These are phyloP conservation scores for Sordaria brevicollis DNA, from an alignment of 495 filamentous ascomycete genomes.

Conservation along the genomic window DNA sequence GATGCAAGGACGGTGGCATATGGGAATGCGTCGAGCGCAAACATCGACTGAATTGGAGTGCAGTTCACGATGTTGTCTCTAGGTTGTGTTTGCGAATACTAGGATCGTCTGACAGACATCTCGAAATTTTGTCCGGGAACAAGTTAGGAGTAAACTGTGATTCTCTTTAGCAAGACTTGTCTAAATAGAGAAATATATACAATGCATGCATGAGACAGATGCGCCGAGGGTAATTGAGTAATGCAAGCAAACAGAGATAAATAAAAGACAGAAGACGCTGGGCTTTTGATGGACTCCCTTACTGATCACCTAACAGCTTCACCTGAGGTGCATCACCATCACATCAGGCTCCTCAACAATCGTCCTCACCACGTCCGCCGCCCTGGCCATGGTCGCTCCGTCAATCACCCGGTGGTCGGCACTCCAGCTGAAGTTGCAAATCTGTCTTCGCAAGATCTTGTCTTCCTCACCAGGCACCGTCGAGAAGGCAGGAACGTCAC, in stretches of 20 bases:
- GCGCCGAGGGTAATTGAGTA: neutral
- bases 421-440: slow-evolving; percentile 89
- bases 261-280: neutral
- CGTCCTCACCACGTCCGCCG: slow-evolving; percentile 65
- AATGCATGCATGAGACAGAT: neutral
- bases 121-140: too few relatives aligned
- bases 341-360: slow-evolving; percentile 74
- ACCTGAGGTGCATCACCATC: slow-evolving; percentile 60
- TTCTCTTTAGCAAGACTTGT: neutral
- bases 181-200: neutral
- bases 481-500: slow-evolving; percentile 60
- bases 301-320: neutral
- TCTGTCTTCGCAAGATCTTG: slow-evolving; percentile 48
- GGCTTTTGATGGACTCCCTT: neutral
- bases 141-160: neutral
- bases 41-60: neutral
- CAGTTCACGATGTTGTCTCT: neutral
- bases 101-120: neutral
- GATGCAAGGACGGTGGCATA: neutral
- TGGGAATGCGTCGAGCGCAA: neutral
- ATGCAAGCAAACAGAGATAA: neutral
- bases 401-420: slow-evolving; percentile 94
- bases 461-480: slow-evolving; percentile 33
- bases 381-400: slow-evolving; percentile 85
- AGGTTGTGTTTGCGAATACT: neutral